Conservation (phyloP, 768 basidiomycete species). For the Mycena venus region DNA sequence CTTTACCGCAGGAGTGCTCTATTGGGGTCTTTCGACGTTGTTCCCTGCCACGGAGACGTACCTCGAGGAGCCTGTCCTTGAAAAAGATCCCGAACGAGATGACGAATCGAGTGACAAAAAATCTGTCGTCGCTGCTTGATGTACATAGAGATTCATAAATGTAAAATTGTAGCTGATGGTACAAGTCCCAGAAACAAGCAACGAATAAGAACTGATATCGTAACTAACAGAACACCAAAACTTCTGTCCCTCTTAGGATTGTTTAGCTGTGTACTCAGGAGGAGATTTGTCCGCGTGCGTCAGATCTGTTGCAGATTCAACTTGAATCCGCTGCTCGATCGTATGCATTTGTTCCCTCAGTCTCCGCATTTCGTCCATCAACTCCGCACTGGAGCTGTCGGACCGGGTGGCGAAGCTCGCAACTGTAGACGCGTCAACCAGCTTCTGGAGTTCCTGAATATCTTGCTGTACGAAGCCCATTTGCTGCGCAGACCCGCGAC, state of each 20-base stretch:
- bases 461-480: not conserved
- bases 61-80: constrained; percentile 48
- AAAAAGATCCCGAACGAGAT: constrained; percentile 14
- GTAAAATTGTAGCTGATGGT: no score
- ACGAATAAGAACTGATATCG: no score
- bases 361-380: not conserved
- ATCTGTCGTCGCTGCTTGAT: not conserved
- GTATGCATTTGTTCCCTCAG: not conserved
- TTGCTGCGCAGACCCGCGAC: not conserved
- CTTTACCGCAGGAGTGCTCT: constrained; percentile 49
- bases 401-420: not conserved
- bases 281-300: not conserved
- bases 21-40: constrained; percentile 51
- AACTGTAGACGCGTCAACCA: not conserved
- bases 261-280: not conserved
- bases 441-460: not conserved
- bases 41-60: constrained; percentile 61
- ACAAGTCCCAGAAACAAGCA: no score
- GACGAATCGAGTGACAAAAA: constrained; percentile 8
- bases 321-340: not conserved
- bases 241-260: no score
- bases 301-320: not conserved
- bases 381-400: not conserved
- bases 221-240: no score
- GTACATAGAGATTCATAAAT: not conserved